Base-by-base conservation (phyloP, 2,329 filamentous ascomycete species). In the Escovopsis weberi region DNA sequence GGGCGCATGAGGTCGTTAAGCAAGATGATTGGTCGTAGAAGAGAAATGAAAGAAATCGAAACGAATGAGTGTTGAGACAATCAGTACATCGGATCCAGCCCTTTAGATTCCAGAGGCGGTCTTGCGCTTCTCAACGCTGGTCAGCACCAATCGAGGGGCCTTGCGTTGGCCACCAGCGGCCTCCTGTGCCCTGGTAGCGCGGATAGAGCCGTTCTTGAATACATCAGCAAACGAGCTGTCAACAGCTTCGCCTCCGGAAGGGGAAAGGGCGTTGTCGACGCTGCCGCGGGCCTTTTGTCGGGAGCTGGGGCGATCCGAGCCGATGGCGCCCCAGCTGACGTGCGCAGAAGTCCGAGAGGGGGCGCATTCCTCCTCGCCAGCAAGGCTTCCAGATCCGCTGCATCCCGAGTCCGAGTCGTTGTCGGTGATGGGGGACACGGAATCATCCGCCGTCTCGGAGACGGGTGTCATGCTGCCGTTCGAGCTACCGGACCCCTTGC, bases 61-160 rank as follows among this genome's bases (percentile, higher is more conserved):
- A 45, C 44, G 45, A 43, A 50, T 43, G 40, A 48, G 43, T 37
- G 38, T 23, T 38, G 18, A 32, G 28, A 32, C 28, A 32, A 32
- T 32, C 28, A 32, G 28, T 32, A 32, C 28, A 32, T 32, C 28
- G 28, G 28, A 40, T 35, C 40, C 40, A 39, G 40, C 38, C 42
- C 40, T 42, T 46, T 55, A 55, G 46, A 50, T 52, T 38, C 47
- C 42, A 10, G 53, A 50, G 30, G 53, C 48, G 11, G 55, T 48
- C 72, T 86, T 93, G 62, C 87, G 83, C 76, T 94, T 94, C 69
- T 94, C 87, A 48, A 80, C 82, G 60, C 80, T 88, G 51, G 84
- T 88, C 51, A 95, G 74, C 51, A 95, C 82, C 57, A 94, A 77
- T 71, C 87, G 82, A 42, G 86, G 82, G 52, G 82, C 83, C 69